phyloP scores from a whole-genome alignment of 2,329 filamentous ascomycete genomes.

The Aotearoamyces nothofagi region DNA sequence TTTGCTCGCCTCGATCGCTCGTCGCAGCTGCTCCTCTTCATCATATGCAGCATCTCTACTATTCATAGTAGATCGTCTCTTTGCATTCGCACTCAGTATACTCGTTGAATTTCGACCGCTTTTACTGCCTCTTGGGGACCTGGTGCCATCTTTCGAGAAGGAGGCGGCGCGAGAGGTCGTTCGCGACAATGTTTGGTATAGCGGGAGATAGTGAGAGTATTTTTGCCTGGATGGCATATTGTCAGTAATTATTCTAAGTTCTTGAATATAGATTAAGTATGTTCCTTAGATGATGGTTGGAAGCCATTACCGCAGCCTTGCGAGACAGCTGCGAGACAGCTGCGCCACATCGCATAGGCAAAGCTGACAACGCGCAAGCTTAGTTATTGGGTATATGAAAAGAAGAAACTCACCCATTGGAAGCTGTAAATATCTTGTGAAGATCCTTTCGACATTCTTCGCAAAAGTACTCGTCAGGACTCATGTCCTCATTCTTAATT shows the following conservation, averaged over 20 bases:
- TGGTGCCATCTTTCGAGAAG: conserved; percentile 44
- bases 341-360: conserved; percentile 18
- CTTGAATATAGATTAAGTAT: too few relatives aligned
- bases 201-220: conserved; percentile 50
- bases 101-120: conserved; percentile 33
- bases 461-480: conserved; percentile 95
- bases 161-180: conserved; percentile 48
- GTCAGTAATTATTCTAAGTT: conserved; percentile 21
- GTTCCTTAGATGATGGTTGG: background rate
- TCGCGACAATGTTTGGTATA: conserved; percentile 35
- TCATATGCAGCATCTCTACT: conserved; percentile 91
- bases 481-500: conserved; percentile 85
- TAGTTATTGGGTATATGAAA: conserved; percentile 11
- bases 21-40: conserved; percentile 76
- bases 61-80: conserved; percentile 92
- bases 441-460: conserved; percentile 87
- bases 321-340: too few relatives aligned
- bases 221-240: conserved; percentile 34
- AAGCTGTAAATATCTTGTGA: conserved; percentile 67
- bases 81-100: conserved; percentile 29
- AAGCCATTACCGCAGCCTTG: conserved; percentile 14
- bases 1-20: conserved; percentile 91
- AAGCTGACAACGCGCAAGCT: conserved; percentile 10
- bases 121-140: conserved; percentile 38
- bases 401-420: conserved; percentile 60